These are phyloP conservation scores for Debaryomycetaceae sp. DNA, from an alignment of 1,139 yeast genomes.

Conservation along the genomic window DNA sequence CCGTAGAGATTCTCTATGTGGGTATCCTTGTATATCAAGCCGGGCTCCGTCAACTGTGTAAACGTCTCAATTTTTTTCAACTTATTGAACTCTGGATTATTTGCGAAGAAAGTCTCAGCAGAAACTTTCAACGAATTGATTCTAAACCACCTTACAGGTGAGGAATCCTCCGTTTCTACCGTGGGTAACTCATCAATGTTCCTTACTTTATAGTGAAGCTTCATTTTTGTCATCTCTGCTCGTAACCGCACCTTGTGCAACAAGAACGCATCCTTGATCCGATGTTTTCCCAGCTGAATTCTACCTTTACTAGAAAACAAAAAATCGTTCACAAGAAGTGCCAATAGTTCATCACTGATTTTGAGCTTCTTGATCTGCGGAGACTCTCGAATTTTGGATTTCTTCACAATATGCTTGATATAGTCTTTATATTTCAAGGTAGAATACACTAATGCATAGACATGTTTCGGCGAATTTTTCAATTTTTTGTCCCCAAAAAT, in stretches of 20 bases:
- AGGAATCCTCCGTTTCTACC: slow-evolving; percentile 47
- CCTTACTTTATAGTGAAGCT: slow-evolving; percentile 61
- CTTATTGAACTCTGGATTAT: slow-evolving; percentile 36
- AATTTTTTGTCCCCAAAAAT: slow-evolving; percentile 52
- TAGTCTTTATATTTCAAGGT: slow-evolving; percentile 68
- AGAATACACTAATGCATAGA: slow-evolving; percentile 78
- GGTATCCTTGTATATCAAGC: slow-evolving; percentile 65
- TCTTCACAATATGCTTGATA: slow-evolving; percentile 58
- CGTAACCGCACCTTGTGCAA: slow-evolving; percentile 74
- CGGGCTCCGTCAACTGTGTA: slow-evolving; percentile 45
- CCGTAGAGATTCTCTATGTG: slow-evolving; percentile 78
- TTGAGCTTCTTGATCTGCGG: slow-evolving; percentile 32
- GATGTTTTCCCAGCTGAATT: slow-evolving; percentile 86
- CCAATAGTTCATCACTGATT: slow-evolving; percentile 47
- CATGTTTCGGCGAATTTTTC: slow-evolving; percentile 62
- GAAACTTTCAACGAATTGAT: slow-evolving; percentile 56
- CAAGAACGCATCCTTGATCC: slow-evolving; percentile 77
- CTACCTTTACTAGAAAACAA: slow-evolving; percentile 73
- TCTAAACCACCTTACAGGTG: slow-evolving; percentile 90
- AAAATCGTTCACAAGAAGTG: slow-evolving; percentile 76
- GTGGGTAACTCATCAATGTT: slow-evolving; percentile 33
- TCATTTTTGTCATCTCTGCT: slow-evolving; percentile 78
- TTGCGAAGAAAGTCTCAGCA: slow-evolving; percentile 38
- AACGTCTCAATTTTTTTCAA: slow-evolving; percentile 47
- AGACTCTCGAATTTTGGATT: slow-evolving; percentile 56